phyloP scores from a whole-genome alignment of 768 basidiomycete species.

The Mycena galericulata region DNA sequence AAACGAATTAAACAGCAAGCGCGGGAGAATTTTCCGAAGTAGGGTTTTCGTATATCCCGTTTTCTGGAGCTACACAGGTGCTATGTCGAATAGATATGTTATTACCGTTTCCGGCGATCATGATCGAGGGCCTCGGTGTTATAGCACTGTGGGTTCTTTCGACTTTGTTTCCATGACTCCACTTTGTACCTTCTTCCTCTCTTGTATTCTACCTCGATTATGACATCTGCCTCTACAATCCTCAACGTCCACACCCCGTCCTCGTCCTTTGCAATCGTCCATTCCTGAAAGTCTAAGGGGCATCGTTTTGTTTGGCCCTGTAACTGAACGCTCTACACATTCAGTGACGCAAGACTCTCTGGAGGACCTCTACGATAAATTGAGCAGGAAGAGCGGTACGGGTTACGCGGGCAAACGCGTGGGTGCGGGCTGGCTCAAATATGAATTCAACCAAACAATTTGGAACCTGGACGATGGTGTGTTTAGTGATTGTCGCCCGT shows the following conservation, averaged over 20 bases:
- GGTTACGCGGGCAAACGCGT: constrained; percentile 73
- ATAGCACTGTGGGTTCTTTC: no score
- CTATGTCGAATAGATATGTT: constrained; percentile 20
- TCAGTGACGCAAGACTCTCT: constrained; percentile 79
- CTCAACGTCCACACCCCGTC: constrained; percentile 83
- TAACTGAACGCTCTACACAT: constrained; percentile 21
- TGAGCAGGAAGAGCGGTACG: constrained; percentile 72
- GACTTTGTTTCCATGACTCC: constrained; percentile 25
- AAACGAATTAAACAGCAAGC: constrained; percentile 88
- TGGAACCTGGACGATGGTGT: constrained; percentile 94
- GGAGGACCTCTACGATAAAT: constrained; percentile 72
- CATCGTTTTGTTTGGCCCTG: constrained; percentile 4
- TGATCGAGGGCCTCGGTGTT: not conserved
- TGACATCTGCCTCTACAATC: constrained; percentile 55
- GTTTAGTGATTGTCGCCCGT: constrained; percentile 28
- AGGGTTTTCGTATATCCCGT: constrained; percentile 34
- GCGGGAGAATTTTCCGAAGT: constrained; percentile 91
- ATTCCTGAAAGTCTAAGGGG: constrained; percentile 68
- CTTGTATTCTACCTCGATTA: constrained; percentile 8
- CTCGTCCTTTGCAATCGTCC: constrained; percentile 79
- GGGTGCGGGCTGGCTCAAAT: constrained; percentile 87
- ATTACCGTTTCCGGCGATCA: not conserved
- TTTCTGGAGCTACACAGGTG: not conserved
- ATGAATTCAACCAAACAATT: constrained; percentile 80
- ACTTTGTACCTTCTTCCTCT: constrained; percentile 24